Base-by-base conservation (phyloP, 2,329 filamentous ascomycete genomes). In the Colletotrichum cereale region DNA sequence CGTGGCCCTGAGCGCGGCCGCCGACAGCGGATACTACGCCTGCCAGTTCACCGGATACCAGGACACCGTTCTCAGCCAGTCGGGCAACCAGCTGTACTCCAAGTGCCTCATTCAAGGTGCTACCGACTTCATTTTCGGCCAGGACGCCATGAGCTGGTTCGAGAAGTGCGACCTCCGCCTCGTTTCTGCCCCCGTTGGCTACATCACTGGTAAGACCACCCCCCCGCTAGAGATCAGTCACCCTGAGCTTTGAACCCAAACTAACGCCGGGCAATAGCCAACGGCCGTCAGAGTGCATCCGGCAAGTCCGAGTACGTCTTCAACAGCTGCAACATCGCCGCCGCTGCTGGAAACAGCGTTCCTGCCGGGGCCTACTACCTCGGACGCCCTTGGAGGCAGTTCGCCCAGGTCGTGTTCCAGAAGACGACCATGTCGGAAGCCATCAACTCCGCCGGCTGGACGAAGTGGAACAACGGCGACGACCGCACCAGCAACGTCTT, bases 391-490 rank as follows among this genome's bases (percentile, higher is more conserved):
- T 87, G 86, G 85, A 75, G 81, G 8, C 76, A 80, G 34, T 86
- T 83, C 65, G 80, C 86, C 0, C 82, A 84, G 5, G 85, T 87
- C 8, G 82, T 85, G 6, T 86, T 86, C 78, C 85, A 87, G 74
- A 76, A 83, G 62, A 87, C 86, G 0, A 77, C 77, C 40, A 81
- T 92, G 79, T 83, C 82, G 11, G 79, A 81, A 31, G 87, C 91
- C 26, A 85, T 92, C 75, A 90, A 91, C 75, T 71, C 82, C 2
- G 85, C 85, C 0, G 90, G 90, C 0, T 92, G 90, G 90, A 78
- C 75, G 2, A 76, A 82, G 36, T 92, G 90, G 90, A 84, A 84
- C 68, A 80, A 74, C 2, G 82, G 81, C 3, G 81, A 85, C 53
- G 77, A 82, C n/a, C 82, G 84, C 44, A 89, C 87, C 1, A 82